Percentiles rank a stretch among this genome's conserved stretches.
Conservation (phyloP, 208 protist genomes). For the Trypanosoma boissoni region DNA sequence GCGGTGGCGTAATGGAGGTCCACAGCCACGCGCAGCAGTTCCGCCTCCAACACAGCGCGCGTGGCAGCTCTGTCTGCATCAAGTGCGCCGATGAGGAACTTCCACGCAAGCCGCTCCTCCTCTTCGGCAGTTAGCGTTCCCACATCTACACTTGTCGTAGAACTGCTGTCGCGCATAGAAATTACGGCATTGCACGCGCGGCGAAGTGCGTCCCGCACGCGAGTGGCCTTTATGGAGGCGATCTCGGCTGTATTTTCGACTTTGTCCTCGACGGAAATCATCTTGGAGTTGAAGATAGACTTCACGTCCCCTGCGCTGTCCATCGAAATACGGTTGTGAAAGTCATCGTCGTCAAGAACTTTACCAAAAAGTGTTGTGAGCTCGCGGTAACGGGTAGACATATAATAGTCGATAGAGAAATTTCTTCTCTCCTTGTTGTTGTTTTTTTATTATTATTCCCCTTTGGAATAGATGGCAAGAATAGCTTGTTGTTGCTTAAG, state of each 20-base stretch:
- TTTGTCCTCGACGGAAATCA: conserved; percentile 18
- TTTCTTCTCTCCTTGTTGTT: conserved; percentile 5
- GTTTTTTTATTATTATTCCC: conserved; percentile 4
- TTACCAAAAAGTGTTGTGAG: conserved; percentile 40
- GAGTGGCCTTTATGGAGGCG: conserved; percentile 10
- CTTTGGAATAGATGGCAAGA: background rate
- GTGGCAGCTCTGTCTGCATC: conserved; percentile 22
- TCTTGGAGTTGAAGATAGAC: conserved; percentile 46
- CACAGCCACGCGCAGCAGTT: conserved; percentile 44
- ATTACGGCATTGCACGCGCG: conserved; percentile 32
- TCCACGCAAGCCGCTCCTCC: conserved; percentile 76
- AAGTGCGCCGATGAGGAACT: conserved; percentile 58
- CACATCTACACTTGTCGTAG: conserved; percentile 9
- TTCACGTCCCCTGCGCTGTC: conserved; percentile 43
- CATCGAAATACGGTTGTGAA: conserved; percentile 44
- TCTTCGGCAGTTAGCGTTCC: conserved; percentile 49
- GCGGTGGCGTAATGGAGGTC: conserved; percentile 76
- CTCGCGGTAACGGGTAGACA: conserved; percentile 64
- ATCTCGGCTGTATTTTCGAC: conserved; percentile 20
- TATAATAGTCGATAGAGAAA: conserved; percentile 10
- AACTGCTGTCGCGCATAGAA: background rate
- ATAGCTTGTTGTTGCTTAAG: background rate
- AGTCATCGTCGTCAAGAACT: conserved; percentile 42
- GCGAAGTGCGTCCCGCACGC: conserved; percentile 37
- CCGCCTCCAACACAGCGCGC: conserved; percentile 33